Base-by-base conservation (phyloP, 1,139 yeast genomes). In the Blastobotrys elegans region DNA sequence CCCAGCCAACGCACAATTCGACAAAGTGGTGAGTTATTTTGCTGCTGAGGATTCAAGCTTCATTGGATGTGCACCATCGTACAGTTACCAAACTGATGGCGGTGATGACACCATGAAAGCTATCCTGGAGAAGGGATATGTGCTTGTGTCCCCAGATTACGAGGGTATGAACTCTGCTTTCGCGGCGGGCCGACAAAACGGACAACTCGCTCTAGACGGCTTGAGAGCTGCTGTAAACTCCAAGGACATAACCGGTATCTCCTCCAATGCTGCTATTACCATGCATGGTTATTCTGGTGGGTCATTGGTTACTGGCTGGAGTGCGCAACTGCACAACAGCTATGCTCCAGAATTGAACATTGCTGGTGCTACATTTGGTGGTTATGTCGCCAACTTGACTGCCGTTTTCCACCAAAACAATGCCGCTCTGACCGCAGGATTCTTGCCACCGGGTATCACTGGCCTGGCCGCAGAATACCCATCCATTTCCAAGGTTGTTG, bases 231-330 rank as follows among this genome's bases (percentile, higher is more conserved):
- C 43, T 14, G 53, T 57, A 17, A 44, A 35, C 8, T 48, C 58
- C 10, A 45, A 42, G 11, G 36, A 46, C 22, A 29, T 45, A 24
- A 42, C 48, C 16, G 56, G 56, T 10, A 46, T 56, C n/a, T 44
- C 52, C 17, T 48, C 56, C 6, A 41, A 40, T 24, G 47, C 48
- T 20, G 57, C n/a, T n/a, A n/a, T n/a, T n/a, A n/a, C 51, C 27
- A 32, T 52, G 44, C 53, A 53, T 60, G 68, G 68, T 5, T 64
- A 61, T 54, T 61, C 65, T 13, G 65, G 66, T 4, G 67, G 64
- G 21, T 55, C 61, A 5, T 42, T 55, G 13, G 64, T 67, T 3
- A 38, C 63, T 14, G 67, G 62, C 29, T 59, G 62, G 62, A 66
- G 66, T n/a, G 60, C 59, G 7, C 62, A 61, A 50, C 46, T 62